Base-by-base conservation (phyloP, 208 protist species). In the Acanthamoeba sp. region DNA sequence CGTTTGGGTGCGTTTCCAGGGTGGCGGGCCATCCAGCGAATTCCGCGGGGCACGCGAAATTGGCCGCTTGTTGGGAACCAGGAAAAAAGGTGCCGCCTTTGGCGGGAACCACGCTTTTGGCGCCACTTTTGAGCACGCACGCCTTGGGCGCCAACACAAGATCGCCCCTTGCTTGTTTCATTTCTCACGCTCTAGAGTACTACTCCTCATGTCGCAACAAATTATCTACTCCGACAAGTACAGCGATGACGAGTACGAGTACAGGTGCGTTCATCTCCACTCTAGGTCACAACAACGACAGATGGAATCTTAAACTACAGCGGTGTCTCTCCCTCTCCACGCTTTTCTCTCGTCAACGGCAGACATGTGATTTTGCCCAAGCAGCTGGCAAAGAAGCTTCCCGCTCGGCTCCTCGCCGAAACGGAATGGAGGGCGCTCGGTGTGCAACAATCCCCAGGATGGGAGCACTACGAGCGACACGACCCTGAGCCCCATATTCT, bases 401-500 rank as follows among this genome's bases (percentile, higher is more conserved):
- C 98, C n/a, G 96, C 96, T 64, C 55, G 64, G 36, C 95, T 99
- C 14, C 98, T 99, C 97, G 97, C 96, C 7, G 99, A 99, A 96
- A 96, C 92, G 29, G 99, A 99, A 96, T 99, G 99, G 98, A 98
- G 99, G 14, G 97, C 98, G 64, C 96, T 99, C 27, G 99, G 99
- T 36, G 98, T 99, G 38, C 98, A 99, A 97, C 99, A 99, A 97
- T 99, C 98, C 16, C 97, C 98, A 45, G 99, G 99, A 18, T 99
- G 99, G 99, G 97, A 93, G 66, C 99, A 99, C 96, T 99, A 99
- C 97, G 99, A 99, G 97, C 98, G 99, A 45, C 99, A 99, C 97
- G 97, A 97, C 55, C 98, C 99, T 22, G 99, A 99, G 97, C 99
- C 98, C 34, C 98, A 99, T 95, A 99, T 99, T 48, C 96, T 99